phyloP scores from a whole-genome alignment of 257 asterid genomes.

The Solanum microdontum region DNA sequence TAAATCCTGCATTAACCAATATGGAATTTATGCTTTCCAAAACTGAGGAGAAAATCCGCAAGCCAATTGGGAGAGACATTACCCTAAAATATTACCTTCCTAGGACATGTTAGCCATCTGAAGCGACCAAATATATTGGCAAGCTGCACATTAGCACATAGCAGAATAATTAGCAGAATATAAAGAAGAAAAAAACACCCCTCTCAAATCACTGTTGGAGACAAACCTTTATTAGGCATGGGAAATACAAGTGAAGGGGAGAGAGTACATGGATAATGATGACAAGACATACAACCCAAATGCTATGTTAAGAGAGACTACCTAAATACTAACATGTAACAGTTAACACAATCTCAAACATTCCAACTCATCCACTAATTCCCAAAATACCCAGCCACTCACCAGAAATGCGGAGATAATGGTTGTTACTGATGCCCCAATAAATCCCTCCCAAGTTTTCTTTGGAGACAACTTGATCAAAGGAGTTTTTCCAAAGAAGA shows the following conservation, averaged over 20 bases:
- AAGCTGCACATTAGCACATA: constrained; percentile 38
- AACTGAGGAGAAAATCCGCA: neutral
- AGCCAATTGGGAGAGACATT: neutral
- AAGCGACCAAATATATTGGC: constrained; percentile 72
- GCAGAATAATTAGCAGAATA: neutral
- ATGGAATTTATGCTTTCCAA: neutral
- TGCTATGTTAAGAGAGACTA: neutral
- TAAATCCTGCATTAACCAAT: constrained; percentile 47
- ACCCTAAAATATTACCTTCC: constrained; percentile 50
- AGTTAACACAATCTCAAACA: neutral
- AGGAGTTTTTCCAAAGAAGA: constrained; percentile 88
- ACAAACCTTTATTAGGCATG: neutral
- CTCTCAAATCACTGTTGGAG: neutral
- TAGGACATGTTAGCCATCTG: constrained; percentile 93
- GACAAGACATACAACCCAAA: neutral
- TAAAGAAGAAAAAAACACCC: neutral
- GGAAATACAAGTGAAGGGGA: neutral
- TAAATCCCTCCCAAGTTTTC: constrained; percentile 96
- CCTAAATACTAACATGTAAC: neutral
- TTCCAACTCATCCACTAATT: neutral
- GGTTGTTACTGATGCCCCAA: constrained; percentile 82
- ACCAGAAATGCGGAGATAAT: constrained; percentile 74
- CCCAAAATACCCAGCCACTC: constrained; percentile 6
- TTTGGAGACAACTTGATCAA: constrained; percentile 76
- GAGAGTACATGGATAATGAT: neutral